A percentile compares a stretch with the other conserved stretches of the same genome.
phyloP scores from a whole-genome alignment of 306 rosid species.

The Prunus mume region DNA sequence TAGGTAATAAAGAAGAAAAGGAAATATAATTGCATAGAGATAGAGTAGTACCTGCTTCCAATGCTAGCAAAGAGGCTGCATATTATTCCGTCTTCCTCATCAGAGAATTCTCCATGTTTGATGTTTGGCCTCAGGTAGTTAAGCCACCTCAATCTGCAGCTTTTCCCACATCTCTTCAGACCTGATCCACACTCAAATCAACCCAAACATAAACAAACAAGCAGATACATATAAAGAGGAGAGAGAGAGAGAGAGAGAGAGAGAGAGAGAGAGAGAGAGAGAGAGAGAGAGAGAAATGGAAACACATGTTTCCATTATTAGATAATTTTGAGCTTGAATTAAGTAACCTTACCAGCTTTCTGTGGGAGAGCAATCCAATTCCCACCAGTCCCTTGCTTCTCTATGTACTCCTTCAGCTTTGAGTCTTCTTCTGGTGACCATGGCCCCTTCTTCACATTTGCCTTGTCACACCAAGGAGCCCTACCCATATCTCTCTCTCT shows the following conservation, averaged over 20 bases:
- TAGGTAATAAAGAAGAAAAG: neutral
- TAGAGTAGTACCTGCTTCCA: constrained; percentile 66
- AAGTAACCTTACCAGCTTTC: constrained; percentile 64
- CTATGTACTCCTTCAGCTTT: constrained; percentile 73
- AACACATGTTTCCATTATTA: too few relatives aligned
- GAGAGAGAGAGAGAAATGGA: neutral
- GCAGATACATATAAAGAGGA: too few relatives aligned
- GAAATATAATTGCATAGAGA: neutral
- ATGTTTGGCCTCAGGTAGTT: constrained; percentile 94
- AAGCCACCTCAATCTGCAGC: constrained; percentile 95
- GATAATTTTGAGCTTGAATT: neutral
- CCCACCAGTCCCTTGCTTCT: constrained; percentile 85
- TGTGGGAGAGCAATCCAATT: constrained; percentile 97
- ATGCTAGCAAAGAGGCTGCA: constrained; percentile 78
- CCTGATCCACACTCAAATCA: constrained; percentile 39
- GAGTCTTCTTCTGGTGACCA: constrained; percentile 97
- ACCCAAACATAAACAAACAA: neutral
- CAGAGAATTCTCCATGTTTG: constrained; percentile 91
- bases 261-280: neutral
- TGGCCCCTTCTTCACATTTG: constrained; percentile 94
- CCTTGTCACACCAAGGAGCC: constrained; percentile 98
- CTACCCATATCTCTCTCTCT: constrained; percentile 68
- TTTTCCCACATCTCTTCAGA: constrained; percentile 87
- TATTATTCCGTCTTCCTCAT: constrained; percentile 86
- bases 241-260: too few relatives aligned